Percentiles rank a stretch among this genome's conserved stretches.
Conservation (phyloP, 306 rosid genomes). For the Prunus mongolica region DNA sequence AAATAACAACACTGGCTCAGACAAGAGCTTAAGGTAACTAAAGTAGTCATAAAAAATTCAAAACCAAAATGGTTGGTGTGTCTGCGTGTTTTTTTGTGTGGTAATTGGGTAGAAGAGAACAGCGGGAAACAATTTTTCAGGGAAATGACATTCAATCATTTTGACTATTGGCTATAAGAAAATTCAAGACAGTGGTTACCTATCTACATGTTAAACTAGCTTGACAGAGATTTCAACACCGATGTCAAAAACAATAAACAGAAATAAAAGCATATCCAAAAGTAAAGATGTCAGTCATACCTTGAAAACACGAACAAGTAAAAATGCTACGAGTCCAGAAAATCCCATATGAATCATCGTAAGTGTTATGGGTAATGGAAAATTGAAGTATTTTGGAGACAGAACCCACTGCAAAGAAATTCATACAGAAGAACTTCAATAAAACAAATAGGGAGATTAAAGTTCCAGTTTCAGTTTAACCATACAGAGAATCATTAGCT, state of each 20-base stretch:
- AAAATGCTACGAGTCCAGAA: constrained; percentile 87
- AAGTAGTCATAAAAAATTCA: not conserved
- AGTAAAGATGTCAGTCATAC: constrained; percentile 31
- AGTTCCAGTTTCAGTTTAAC: not conserved
- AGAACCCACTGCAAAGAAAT: constrained; percentile 80
- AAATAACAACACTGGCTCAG: not conserved
- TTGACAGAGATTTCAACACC: not conserved
- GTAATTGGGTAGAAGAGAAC: not conserved
- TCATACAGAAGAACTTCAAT: not conserved
- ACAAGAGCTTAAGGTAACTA: not conserved
- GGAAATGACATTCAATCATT: not conserved
- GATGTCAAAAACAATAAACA: not conserved
- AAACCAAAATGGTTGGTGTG: not conserved
- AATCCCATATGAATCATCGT: constrained; percentile 98
- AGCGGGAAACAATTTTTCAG: not conserved
- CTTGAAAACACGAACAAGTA: constrained; percentile 90
- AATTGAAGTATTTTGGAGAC: constrained; percentile 88
- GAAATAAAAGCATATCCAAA: not conserved
- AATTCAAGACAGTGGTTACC: not conserved
- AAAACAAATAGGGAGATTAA: not conserved
- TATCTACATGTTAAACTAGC: not conserved
- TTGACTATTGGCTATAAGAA: not conserved
- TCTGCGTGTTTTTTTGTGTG: not conserved
- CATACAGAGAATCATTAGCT: not conserved
- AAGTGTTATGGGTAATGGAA: constrained; percentile 86